These are phyloP conservation scores for Fusarium brachygibbosum DNA, from an alignment of 2,329 filamentous ascomycete genomes.

Conservation along the genomic window DNA sequence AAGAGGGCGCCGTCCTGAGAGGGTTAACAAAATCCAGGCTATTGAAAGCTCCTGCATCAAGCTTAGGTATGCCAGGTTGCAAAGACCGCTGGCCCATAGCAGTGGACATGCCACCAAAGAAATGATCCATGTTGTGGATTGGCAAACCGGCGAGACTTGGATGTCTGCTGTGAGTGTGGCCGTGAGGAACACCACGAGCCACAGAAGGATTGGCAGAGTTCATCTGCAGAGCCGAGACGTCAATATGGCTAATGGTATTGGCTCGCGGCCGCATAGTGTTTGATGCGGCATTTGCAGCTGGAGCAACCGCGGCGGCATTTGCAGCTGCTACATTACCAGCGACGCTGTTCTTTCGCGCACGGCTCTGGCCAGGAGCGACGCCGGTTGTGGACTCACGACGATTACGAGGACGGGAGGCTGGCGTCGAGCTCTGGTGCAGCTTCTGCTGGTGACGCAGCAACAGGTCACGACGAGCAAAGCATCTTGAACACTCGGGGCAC, in stretches of 20 bases:
- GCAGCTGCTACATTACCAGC: conserved; percentile 67
- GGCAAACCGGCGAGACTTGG: conserved; percentile 79
- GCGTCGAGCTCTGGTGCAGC: conserved; percentile 91
- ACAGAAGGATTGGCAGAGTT: conserved; percentile 69
- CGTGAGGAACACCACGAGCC: conserved; percentile 61
- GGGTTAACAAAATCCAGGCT: conserved; percentile 74
- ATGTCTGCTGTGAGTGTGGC: conserved; percentile 78
- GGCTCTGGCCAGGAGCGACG: conserved; percentile 73
- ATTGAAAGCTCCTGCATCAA: conserved; percentile 82
- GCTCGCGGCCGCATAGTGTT: conserved; percentile 85
- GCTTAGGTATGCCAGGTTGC: conserved; percentile 79
- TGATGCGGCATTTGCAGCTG: conserved; percentile 61
- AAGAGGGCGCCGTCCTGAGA: conserved; percentile 81
- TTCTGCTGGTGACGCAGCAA: conserved; percentile 98
- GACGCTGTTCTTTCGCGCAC: conserved; percentile 93
- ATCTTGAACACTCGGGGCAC: conserved; percentile 92
- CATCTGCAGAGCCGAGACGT: conserved; percentile 79
- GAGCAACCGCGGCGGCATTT: conserved; percentile 58
- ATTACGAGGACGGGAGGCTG: conserved; percentile 87
- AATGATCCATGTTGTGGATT: conserved; percentile 69
- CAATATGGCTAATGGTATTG: conserved; percentile 96
- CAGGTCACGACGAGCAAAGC: conserved; percentile 93
- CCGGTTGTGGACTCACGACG: conserved; percentile 90
- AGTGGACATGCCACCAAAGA: conserved; percentile 80
- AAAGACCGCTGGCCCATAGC: conserved; percentile 75